Evolutionary conservation across 805 yeast species (phyloP).

Genomic region (Saccharomycopsis amapae): DNA sequence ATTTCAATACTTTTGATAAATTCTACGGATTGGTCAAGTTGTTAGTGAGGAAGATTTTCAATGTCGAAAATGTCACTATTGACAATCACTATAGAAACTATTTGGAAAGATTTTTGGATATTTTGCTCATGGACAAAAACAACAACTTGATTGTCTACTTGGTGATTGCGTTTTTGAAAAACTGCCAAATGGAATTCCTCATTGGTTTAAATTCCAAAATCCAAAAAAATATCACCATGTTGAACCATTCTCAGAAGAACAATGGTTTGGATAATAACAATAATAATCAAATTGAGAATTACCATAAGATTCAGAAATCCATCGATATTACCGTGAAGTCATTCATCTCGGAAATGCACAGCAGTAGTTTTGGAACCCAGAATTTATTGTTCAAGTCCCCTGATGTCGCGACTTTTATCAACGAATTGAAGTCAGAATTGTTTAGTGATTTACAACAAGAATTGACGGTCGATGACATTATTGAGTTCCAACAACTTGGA

Average conservation of each 20-base stretch:
- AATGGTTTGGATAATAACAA: background rate
- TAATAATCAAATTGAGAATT: background rate
- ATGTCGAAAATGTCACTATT: background rate
- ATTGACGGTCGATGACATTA: conserved; percentile 16
- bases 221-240: background rate
- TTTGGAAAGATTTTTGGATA: conserved; percentile 17
- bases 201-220: background rate
- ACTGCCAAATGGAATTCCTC: conserved; percentile 13
- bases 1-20: conserved; percentile 6
- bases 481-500: conserved; percentile 19
- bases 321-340: conserved; percentile 7
- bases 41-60: conserved; percentile 10
- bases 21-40: conserved; percentile 6
- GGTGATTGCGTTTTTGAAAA: conserved; percentile 15
- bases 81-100: conserved; percentile 9
- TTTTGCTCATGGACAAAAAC: conserved; percentile 18
- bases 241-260: too few species aligned
- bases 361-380: conserved; percentile 11
- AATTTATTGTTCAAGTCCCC: conserved; percentile 17
- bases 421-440: conserved; percentile 12
- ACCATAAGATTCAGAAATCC: background rate
- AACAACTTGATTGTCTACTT: conserved; percentile 17
- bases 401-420: conserved; percentile 8
- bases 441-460: conserved; percentile 10
- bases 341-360: conserved; percentile 12